Evolutionary conservation across 805 yeast species (phyloP), one percentile per base, ranked within the genome.

Genomic region (Spathaspora arborariae): DNA sequence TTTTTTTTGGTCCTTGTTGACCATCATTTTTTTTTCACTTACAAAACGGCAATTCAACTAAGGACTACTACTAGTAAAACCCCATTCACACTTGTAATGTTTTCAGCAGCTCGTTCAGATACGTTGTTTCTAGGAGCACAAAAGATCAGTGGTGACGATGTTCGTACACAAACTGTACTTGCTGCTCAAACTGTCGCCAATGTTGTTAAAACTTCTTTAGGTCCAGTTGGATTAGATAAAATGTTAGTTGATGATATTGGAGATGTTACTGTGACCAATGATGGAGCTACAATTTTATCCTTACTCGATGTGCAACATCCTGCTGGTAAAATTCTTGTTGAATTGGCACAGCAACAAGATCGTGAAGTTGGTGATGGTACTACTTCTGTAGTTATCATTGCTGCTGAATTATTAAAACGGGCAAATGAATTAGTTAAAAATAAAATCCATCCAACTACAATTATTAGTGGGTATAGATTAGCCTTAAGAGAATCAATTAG

Each of bases 171-270:
- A 67, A 94, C 94, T 60, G 96, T 95, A 16, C 71, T 90, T 62
- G 99, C 99, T 5, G 94, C 98, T 39, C 86, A 79, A 60, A 84
- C 90, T 2, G 88, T 85, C 41, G 88, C 94, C 55, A 86, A 86
- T 59, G 90, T 75, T 39, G 91, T 87, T 52, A 91, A 91, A 65
- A 84, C 97, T 11, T 91, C 98, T 1, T 74, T 94, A 47, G 99
- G 99, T 4, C 99, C 99, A 7, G 98, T 94, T 30, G 99, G 99
- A 21, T 76, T 94, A 45, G 99, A 94, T 72, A 94, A 94, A 73
- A 94, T 94, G 97, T 78, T 94, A 41, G 99, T 94, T 35, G 99
- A 94, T 68, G 99, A 94, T 61, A 95, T 94, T 68, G 99, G 99
- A 53, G 99, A 95, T 69, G 97, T 94, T 40, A 91, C 97, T 5